Conservation (phyloP, 2,329 filamentous ascomycete genomes). For the Exophiala alcalophila region DNA sequence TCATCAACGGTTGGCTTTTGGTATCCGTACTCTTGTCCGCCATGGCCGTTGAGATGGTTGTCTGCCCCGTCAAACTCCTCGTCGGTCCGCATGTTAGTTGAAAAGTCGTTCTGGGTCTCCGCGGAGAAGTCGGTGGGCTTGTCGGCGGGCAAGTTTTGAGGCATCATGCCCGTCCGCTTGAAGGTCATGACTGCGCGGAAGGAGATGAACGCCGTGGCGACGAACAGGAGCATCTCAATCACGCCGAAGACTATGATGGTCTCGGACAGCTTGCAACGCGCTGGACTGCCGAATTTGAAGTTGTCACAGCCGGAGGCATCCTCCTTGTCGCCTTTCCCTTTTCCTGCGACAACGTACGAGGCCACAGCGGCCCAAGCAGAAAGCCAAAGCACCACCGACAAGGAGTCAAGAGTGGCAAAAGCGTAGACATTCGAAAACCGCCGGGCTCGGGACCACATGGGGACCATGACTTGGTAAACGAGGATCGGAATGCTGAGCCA, state of each 20-base stretch:
- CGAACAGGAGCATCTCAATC: conserved; percentile 58
- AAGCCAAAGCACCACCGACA: conserved; percentile 59
- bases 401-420: conserved; percentile 54
- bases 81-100: conserved; percentile 46
- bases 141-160: conserved; percentile 42
- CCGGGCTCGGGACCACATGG: conserved; percentile 58
- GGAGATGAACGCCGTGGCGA: conserved; percentile 52
- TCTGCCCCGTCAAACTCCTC: conserved; percentile 41
- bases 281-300: conserved; percentile 54
- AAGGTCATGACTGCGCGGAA: conserved; percentile 56
- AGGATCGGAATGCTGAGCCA: conserved; percentile 58
- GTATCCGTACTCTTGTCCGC: conserved; percentile 44
- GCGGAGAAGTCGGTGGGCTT: conserved; percentile 45
- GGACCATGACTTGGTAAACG: conserved; percentile 59
- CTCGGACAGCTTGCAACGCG: conserved; percentile 57
- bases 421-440: conserved; percentile 60
- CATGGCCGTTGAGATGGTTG: conserved; percentile 34
- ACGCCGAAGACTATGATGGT: conserved; percentile 56
- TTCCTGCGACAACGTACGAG: conserved; percentile 55
- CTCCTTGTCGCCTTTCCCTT: conserved; percentile 45
- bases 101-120: conserved; percentile 49
- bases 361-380: conserved; percentile 56
- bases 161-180: conserved; percentile 56
- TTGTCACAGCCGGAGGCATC: conserved; percentile 51
- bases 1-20: conserved; percentile 49